phyloP scores from a whole-genome alignment of 2,329 filamentous ascomycete genomes.

The Penicillium hordei region DNA sequence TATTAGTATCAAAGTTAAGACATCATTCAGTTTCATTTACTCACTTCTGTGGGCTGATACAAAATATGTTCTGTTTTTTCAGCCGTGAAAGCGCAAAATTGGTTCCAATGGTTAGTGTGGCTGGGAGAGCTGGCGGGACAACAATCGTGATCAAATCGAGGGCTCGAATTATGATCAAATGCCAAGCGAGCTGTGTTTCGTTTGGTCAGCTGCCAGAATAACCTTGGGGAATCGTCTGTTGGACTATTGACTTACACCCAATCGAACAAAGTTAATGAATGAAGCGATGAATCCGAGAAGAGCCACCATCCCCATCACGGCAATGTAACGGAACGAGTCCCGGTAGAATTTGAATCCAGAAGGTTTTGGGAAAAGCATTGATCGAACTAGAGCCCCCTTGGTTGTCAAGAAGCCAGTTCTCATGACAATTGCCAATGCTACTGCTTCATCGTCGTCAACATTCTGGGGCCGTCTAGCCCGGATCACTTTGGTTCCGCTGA shows the following conservation, averaged over 20 bases:
- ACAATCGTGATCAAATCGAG: constrained; percentile 97
- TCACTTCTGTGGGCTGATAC: constrained; percentile 83
- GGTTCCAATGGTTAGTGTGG: constrained; percentile 92
- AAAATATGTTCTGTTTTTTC: constrained; percentile 89
- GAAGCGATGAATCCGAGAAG: constrained; percentile 84
- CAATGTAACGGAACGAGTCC: constrained; percentile 96
- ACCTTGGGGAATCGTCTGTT: background rate
- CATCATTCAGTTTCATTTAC: background rate
- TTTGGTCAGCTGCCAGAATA: constrained; percentile 19
- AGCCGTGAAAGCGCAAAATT: constrained; percentile 88
- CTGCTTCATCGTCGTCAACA: constrained; percentile 79
- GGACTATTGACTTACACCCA: constrained; percentile 53
- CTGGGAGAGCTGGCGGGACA: constrained; percentile 89
- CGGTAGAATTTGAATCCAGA: constrained; percentile 98
- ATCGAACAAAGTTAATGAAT: constrained; percentile 85
- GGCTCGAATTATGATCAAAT: constrained; percentile 86
- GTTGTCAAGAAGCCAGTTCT: constrained; percentile 97
- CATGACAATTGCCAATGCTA: constrained; percentile 86
- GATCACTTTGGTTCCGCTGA: constrained; percentile 93
- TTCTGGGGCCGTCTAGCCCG: constrained; percentile 85
- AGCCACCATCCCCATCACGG: constrained; percentile 89
- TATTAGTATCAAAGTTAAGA: background rate
- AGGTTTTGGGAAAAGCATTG: constrained; percentile 97
- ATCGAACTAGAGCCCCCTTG: constrained; percentile 90
- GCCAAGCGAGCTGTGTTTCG: constrained; percentile 65